Evolutionary conservation across 805 yeast genomes (phyloP).

Genomic region (Hanseniaspora mollemarum): DNA sequence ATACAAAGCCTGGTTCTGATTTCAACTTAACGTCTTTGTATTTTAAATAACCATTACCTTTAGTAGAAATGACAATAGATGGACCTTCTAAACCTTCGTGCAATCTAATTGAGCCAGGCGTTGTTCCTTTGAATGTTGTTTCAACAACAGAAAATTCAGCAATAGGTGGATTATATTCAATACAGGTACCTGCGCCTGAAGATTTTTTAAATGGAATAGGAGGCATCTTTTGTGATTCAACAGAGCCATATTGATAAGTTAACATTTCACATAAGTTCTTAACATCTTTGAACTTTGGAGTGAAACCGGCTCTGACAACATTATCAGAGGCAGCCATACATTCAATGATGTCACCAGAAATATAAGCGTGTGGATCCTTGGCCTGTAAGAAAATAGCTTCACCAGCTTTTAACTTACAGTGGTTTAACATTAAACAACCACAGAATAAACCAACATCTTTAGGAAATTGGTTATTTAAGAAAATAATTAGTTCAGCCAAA

Average conservation of each 20-base stretch:
- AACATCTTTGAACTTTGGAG: conserved; percentile 98
- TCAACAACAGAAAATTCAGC: conserved; percentile 92
- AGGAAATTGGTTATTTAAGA: conserved; percentile 82
- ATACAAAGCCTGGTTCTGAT: conserved; percentile 65
- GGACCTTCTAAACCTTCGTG: conserved; percentile 70
- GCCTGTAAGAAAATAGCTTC: conserved; percentile 96
- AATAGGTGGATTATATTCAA: conserved; percentile 87
- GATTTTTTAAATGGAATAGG: conserved; percentile 41
- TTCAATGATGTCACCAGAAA: conserved; percentile 92
- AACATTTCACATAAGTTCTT: conserved; percentile 78
- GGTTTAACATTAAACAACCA: conserved; percentile 86
- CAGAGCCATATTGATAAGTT: conserved; percentile 79
- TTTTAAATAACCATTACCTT: conserved; percentile 59
- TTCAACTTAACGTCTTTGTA: conserved; percentile 34
- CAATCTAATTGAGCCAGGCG: conserved; percentile 39
- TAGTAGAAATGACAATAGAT: conserved; percentile 70
- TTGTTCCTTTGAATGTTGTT: conserved; percentile 44
- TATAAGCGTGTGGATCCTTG: conserved; percentile 96
- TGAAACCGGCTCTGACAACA: conserved; percentile 96
- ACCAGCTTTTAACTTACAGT: conserved; percentile 69
- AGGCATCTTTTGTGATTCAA: conserved; percentile 85
- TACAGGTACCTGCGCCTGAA: conserved; percentile 53
- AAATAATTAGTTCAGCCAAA: conserved; percentile 60
- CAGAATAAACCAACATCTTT: conserved; percentile 90
- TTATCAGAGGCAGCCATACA: conserved; percentile 99